Base-by-base conservation (phyloP, 2,329 filamentous ascomycete genomes). In the Trichoderma breve region DNA sequence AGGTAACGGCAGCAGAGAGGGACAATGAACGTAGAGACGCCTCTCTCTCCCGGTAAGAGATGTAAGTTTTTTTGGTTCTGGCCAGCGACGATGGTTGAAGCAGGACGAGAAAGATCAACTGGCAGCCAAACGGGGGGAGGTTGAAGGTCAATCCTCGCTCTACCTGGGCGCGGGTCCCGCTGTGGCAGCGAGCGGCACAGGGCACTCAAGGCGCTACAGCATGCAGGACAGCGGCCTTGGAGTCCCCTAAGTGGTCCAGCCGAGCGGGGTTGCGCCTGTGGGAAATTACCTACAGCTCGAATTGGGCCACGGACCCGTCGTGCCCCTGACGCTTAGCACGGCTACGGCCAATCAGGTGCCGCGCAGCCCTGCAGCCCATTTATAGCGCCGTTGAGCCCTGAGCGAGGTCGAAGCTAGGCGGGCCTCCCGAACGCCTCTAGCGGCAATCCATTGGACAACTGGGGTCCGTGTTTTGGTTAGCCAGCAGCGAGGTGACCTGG, bases 1-100 rank as follows among this genome's bases (percentile, higher is more conserved):
- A 66, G 73, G 66, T 72, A 74, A 76, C 74, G 74, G 74, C 68
- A 72, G 67, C 72, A 71, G 73, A 73, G 71, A 74, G 71, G 73
- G 74, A 73, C 70, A 71, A 73, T 43, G 66, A 74, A 72, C 66
- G 72, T 62, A 43, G 58, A 62, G 66, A 69, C 71, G 62, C 66
- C 61, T 69, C 67, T 73, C 61, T 47, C 12, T 60, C 39, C 66
- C 64, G 47, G 47, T 28, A 53, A 66, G 30, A 65, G 70, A 67
- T 53, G n/a, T 14, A 21, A 4, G 11, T 55, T 55, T 61, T 63
- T 74, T 73, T 64, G 28, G 3, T 53, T 53, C 60, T 60, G 67
- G 70, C 73, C 73, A 73, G 71, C 61, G 73, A 71, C 67, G 71
- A 62, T 70, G 71, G 67, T 71, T 68, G 68, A 69, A 51, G 53